Conservation (phyloP, 768 basidiomycete species). For the Ephemerocybe angulata region DNA sequence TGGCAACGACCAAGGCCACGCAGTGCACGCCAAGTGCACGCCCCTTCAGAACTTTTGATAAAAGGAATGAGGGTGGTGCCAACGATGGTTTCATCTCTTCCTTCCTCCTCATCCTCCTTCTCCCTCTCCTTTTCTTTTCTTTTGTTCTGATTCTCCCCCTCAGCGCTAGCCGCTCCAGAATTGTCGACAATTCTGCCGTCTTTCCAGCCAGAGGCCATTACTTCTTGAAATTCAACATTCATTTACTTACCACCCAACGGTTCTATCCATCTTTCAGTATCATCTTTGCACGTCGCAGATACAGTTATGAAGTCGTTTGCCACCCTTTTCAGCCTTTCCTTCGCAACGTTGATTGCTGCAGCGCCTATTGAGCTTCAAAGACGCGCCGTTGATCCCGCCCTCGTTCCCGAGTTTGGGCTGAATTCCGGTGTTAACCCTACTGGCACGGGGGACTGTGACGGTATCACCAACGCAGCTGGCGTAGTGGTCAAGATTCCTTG, state of each 20-base stretch:
- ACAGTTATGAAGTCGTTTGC: slow-evolving; percentile 23
- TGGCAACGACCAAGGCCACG: no score
- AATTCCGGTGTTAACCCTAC: slow-evolving; percentile 56
- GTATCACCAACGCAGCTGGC: slow-evolving; percentile 54
- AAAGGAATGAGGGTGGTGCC: neutral
- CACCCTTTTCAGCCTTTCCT: slow-evolving; percentile 23
- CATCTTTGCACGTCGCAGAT: neutral
- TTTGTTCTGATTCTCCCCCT: neutral
- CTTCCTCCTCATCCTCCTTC: slow-evolving; percentile 3
- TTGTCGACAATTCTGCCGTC: slow-evolving; percentile 9
- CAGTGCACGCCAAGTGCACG: no score
- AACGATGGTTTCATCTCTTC: neutral
- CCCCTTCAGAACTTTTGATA: no score
- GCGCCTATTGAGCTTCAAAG: slow-evolving; percentile 30
- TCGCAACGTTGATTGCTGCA: slow-evolving; percentile 36
- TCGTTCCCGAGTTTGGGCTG: slow-evolving; percentile 62
- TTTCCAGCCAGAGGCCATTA: slow-evolving; percentile 10
- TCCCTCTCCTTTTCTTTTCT: slow-evolving; percentile 5
- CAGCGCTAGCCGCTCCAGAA: slow-evolving; percentile 7
- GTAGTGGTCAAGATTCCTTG: slow-evolving; percentile 60
- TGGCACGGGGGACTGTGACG: slow-evolving; percentile 60
- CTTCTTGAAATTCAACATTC: neutral
- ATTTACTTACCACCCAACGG: neutral
- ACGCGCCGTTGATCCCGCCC: slow-evolving; percentile 38
- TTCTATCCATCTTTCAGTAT: neutral